These are phyloP conservation scores for Strigomonas oncopelti DNA, from an alignment of 208 protist genomes.

Conservation along the genomic window DNA sequence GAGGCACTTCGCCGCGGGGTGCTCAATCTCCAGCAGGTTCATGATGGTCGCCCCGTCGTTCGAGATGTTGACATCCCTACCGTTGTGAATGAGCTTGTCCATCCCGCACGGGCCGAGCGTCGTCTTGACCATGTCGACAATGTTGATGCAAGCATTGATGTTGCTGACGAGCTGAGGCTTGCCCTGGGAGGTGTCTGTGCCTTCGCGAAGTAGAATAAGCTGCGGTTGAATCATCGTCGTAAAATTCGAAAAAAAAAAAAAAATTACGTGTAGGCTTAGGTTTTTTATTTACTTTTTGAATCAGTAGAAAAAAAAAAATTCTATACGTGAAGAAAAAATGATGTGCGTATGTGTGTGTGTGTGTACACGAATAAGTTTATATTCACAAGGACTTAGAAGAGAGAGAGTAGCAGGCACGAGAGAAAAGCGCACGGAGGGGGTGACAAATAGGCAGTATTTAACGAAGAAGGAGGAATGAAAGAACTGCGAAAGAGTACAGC, in stretches of 20 bases:
- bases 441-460: too few relatives aligned
- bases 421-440: too few relatives aligned
- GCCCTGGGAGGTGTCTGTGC: constrained; percentile 99
- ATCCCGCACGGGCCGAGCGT: constrained; percentile 99
- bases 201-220: constrained; percentile 99
- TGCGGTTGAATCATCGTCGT: constrained; percentile 89
- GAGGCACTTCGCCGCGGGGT: constrained; percentile 99
- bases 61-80: constrained; percentile 96
- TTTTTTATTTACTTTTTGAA: too few relatives aligned
- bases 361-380: background rate
- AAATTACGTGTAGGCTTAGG: background rate
- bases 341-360: constrained; percentile 11
- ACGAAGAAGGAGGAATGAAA: too few relatives aligned
- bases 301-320: background rate
- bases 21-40: constrained; percentile 99
- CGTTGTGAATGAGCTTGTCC: constrained; percentile 99
- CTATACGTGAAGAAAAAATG: background rate
- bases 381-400: too few relatives aligned
- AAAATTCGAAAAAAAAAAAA: background rate
- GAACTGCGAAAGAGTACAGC: too few relatives aligned
- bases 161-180: constrained; percentile 99
- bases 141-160: constrained; percentile 99
- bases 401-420: background rate
- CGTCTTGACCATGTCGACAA: constrained; percentile 95
- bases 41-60: constrained; percentile 99